Percentiles rank a stretch among this genome's conserved stretches.
phyloP scores from a whole-genome alignment of 164 flowering plant species.

The Vitis riparia region DNA sequence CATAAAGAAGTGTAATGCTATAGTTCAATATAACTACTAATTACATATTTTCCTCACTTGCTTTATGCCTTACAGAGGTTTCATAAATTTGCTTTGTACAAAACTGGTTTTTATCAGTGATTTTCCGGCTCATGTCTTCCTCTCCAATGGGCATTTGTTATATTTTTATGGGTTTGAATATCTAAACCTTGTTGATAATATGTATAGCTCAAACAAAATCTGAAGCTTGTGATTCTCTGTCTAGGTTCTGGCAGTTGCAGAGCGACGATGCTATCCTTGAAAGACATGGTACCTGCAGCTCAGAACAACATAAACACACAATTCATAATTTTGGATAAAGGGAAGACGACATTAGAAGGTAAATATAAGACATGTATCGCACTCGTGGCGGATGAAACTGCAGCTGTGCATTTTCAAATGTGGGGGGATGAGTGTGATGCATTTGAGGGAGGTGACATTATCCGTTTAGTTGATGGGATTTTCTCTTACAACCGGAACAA shows the following conservation, averaged over 20 bases:
- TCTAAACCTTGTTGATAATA: too few species aligned
- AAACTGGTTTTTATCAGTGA: too few species aligned
- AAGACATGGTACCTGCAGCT: conserved; percentile 74
- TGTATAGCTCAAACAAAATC: neutral
- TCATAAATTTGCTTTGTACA: too few species aligned
- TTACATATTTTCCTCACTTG: too few species aligned
- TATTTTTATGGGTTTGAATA: too few species aligned
- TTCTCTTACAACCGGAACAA: conserved; percentile 54
- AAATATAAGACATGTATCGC: conserved; percentile 62
- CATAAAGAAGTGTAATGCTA: too few species aligned
- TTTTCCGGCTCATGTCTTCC: too few species aligned
- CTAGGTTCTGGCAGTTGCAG: neutral
- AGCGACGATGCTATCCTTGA: conserved; percentile 32
- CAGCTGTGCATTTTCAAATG: conserved; percentile 75
- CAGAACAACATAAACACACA: conserved; percentile 59
- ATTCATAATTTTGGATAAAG: conserved; percentile 76
- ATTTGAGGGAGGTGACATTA: conserved; percentile 63
- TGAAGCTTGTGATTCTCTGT: neutral
- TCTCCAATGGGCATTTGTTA: too few species aligned
- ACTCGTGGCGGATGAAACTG: conserved; percentile 83
- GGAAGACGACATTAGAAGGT: conserved; percentile 34
- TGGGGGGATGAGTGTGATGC: conserved; percentile 88
- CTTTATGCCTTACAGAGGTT: too few species aligned
- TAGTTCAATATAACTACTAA: too few species aligned
- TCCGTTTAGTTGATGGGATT: conserved; percentile 56